Evolutionary conservation across 106 monocot species (phyloP).

Genomic region (Narthecium ossifragum): DNA sequence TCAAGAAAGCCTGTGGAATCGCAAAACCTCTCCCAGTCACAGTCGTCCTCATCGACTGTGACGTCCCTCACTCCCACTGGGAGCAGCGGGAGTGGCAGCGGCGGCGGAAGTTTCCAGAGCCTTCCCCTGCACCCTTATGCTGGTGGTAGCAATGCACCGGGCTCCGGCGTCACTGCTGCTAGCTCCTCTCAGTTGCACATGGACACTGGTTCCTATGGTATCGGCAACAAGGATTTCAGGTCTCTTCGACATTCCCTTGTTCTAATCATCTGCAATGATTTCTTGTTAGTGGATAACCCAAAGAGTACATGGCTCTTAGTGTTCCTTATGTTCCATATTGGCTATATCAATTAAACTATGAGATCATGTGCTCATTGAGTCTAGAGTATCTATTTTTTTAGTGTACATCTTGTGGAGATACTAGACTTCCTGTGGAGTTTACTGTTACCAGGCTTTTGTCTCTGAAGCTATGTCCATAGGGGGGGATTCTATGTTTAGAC

Average conservation of each 20-base stretch:
- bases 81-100: constrained; percentile 5
- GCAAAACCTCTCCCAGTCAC: constrained; percentile 18
- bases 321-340: too few relatives aligned
- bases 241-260: neutral
- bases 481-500: neutral
- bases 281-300: too few relatives aligned
- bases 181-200: constrained; percentile 20
- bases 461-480: too few relatives aligned
- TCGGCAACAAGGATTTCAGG: constrained; percentile 27
- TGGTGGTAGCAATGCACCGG: constrained; percentile 10
- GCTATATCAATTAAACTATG: too few relatives aligned
- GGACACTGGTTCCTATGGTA: constrained; percentile 22
- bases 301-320: too few relatives aligned
- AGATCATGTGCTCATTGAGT: too few relatives aligned
- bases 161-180: neutral
- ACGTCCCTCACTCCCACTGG: constrained; percentile 17
- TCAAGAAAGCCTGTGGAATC: constrained; percentile 93
- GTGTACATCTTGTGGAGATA: too few relatives aligned
- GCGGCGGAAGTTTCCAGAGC: constrained; percentile 17
- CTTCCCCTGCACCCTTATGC: constrained; percentile 9
- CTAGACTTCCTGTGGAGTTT: too few relatives aligned
- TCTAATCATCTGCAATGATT: too few relatives aligned
- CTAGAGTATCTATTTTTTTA: too few relatives aligned
- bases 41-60: constrained; percentile 18
- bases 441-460: too few relatives aligned